Evolutionary conservation across 768 basidiomycete genomes (phyloP), one percentile per base, ranked within the genome.

Genomic region (Melanogaster broomeanus): DNA sequence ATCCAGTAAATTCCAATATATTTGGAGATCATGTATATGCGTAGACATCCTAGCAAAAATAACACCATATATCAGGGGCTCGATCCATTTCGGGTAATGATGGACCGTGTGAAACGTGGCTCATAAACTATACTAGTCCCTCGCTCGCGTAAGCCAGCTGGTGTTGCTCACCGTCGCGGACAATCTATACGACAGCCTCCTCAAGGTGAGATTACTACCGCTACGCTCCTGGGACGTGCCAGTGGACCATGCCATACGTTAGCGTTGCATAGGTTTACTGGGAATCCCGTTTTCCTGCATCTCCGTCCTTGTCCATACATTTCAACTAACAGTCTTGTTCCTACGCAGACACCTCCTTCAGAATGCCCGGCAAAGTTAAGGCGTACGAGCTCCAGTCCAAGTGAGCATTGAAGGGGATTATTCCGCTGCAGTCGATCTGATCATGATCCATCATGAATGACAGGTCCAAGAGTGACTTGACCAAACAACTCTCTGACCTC

Each of bases 381-480:
- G 90, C 93, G 68, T 91, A 94, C 79, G 92, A 94, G 74, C 90
- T 94, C 74, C 90, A 92, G 74, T 90, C 89, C 74, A 95, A 96
- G 91, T 93, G 72, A 73, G 89, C 72, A 46, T 44, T 9, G 9
- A 15, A 37, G n/a, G 4, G 24, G 28, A 19, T 15, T 40, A 11
- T 40, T 30, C 5, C 6, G 21, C n/a, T 43, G 19, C 22, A 12
- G 16, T 7, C 5, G 10, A 24, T 19, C 51, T 53, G 49, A 57
- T 51, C 19, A 39, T 66, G 49, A 55, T 19, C 49, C 53, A 10
- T 16, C 28, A 38, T 41, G 21, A 22, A 22, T 52, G 57, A 37
- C 65, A 95, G 94, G 85, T 90, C 89, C 58, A 98, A 97, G 81
- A 90, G 87, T 77, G 96, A 98, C 83, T 87, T 98, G 79, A 76